Base-by-base conservation (phyloP, 2,329 filamentous ascomycete genomes). In the Aureobasidium vineae region DNA sequence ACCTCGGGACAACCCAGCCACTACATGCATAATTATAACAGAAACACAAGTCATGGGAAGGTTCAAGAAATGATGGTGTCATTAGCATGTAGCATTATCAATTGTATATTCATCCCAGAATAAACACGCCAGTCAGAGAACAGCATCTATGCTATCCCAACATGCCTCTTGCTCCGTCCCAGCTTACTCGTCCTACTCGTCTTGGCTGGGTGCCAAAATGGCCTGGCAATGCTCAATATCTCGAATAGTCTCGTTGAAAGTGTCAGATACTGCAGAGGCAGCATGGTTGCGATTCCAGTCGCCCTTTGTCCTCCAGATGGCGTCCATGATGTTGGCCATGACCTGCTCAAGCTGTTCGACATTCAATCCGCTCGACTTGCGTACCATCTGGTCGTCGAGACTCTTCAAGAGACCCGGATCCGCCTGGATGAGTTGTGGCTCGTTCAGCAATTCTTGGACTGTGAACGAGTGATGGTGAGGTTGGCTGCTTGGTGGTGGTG, bases 331-430 rank as follows among this genome's bases (percentile, higher is more conserved):
- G 70, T 89, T 87, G 8, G 92, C 89, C 76, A 93, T 93, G 75
- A 97, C 88, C 77, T 98, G 94, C 81, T 98, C 94, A 23, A 99
- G 81, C 77, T 99, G 94, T 79, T 99, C 95, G 63, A 99, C 90
- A 0, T 89, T 90, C 76, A 90, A 91, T 0, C 91, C 91, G 23
- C 86, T 88, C 1, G 90, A 94, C 52, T 83, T 82, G 33, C 84
- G 79, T 0, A 88, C 87, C 40, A 97, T 80, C 43, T 86, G 81
- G 0, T 82, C 75, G 66, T 92, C 82, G 65, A 96, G 83, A 7
- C 80, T 75, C 1, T 80, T 76, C 28, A 92, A 80, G 36, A 84
- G 81, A 0, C 73, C 70, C 11, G 47, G 16, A 41, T 82, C 76
- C 67, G 86, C 83, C 16, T 86, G 70, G 33, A 81, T 75, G 63